These are phyloP conservation scores for Achaetomiella virescens DNA, from an alignment of 495 filamentous ascomycete species.

Conservation along the genomic window DNA sequence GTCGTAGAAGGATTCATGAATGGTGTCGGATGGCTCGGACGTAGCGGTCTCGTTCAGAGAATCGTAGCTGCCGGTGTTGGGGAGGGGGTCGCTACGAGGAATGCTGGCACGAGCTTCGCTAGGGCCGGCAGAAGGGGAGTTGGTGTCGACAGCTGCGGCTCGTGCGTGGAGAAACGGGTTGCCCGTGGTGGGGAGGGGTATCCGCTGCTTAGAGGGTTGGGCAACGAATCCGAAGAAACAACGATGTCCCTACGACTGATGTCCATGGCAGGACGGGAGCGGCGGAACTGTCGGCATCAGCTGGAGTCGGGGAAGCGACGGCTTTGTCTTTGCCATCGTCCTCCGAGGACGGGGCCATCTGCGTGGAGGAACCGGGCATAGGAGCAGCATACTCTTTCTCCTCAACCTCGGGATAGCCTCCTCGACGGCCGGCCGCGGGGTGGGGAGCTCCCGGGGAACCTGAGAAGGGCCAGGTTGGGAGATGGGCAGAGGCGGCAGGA, in stretches of 20 bases:
- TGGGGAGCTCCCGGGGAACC: not conserved
- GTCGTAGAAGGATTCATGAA: not conserved
- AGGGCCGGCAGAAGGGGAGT: not conserved
- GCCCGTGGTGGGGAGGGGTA: not conserved
- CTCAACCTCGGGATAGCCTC: not conserved
- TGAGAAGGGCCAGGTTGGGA: not conserved
- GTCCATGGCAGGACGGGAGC: not conserved
- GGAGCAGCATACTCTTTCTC: not conserved
- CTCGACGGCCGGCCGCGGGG: not conserved
- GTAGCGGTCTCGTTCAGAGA: not conserved
- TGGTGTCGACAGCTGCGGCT: not conserved
- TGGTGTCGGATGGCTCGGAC: not conserved
- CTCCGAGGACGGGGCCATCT: not conserved
- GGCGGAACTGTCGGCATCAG: not conserved
- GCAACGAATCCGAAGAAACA: not conserved
- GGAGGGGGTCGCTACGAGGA: constrained; percentile 3
- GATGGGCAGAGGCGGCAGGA: not conserved
- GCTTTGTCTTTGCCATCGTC: constrained; percentile 14
- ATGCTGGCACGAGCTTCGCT: not conserved
- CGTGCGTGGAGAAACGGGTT: not conserved
- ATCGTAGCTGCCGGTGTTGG: not conserved
- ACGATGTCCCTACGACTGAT: not conserved
- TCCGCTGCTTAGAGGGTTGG: not conserved
- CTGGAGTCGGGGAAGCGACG: not conserved
- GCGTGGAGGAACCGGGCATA: not conserved